These are phyloP conservation scores for Cyclanthera cordifolia DNA, from an alignment of 306 rosid genomes.

Conservation along the genomic window DNA sequence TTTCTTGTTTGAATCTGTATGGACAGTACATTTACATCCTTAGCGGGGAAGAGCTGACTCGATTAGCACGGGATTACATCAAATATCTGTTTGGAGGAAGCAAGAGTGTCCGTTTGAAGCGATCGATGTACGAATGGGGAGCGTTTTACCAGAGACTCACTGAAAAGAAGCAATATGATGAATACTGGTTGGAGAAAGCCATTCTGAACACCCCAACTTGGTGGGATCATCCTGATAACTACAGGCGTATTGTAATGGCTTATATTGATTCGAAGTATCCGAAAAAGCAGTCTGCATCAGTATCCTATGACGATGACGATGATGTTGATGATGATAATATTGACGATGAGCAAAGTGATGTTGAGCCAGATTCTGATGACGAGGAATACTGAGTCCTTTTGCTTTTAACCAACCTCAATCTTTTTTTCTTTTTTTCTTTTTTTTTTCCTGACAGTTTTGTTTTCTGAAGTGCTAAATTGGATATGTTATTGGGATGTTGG, in stretches of 20 bases:
- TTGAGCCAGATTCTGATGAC: not conserved
- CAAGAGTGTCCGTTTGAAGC: slow-evolving; percentile 54
- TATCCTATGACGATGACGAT: not conserved
- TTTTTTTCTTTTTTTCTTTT: not conserved
- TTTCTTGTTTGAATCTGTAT: slow-evolving; percentile 1
- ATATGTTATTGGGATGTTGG: not conserved
- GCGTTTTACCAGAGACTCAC: slow-evolving; percentile 21
- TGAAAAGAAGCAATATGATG: slow-evolving; percentile 19
- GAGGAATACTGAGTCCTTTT: not conserved
- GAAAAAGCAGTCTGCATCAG: not conserved
- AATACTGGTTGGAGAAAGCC: slow-evolving; percentile 10
- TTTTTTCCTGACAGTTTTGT: too few relatives aligned
- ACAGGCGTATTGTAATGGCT: not conserved
- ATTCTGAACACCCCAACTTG: slow-evolving; percentile 13
- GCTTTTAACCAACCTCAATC: not conserved
- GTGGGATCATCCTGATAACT: slow-evolving; percentile 17
- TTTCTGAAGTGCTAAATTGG: not conserved
- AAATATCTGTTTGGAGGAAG: slow-evolving; percentile 43
- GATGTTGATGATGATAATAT: too few relatives aligned
- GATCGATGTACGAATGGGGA: slow-evolving; percentile 36
- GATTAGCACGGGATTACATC: slow-evolving; percentile 52
- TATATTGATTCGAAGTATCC: not conserved
- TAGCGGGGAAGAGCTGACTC: slow-evolving; percentile 50
- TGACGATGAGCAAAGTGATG: not conserved
- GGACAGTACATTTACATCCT: slow-evolving; percentile 61